phyloP scores from a whole-genome alignment of 345 rosid genomes.

The Gossypium arboreum region DNA sequence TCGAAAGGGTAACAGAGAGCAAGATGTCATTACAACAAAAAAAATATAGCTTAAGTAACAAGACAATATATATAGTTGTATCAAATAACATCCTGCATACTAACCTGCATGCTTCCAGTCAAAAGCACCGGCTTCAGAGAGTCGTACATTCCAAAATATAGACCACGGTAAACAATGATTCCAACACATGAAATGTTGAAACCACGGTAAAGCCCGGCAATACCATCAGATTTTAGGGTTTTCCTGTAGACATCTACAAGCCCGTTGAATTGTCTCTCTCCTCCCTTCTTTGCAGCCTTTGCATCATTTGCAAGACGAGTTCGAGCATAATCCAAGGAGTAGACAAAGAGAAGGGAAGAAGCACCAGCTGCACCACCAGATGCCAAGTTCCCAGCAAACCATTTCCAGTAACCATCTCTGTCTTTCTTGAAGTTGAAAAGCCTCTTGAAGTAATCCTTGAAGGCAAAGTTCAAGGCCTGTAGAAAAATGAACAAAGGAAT shows the following conservation, averaged over 20 bases:
- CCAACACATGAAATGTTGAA: slow-evolving; percentile 84
- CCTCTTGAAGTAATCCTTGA: slow-evolving; percentile 87
- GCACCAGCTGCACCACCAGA: slow-evolving; percentile 97
- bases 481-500: slow-evolving; percentile 6
- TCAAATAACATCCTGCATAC: background rate
- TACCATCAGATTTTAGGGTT: slow-evolving; percentile 64
- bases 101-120: slow-evolving; percentile 54
- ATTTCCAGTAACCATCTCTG: slow-evolving; percentile 85
- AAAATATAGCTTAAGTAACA: background rate
- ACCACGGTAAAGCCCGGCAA: slow-evolving; percentile 88
- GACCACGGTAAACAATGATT: slow-evolving; percentile 77
- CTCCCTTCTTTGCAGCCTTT: slow-evolving; percentile 83
- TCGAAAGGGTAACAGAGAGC: slow-evolving; percentile 1
- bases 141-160: slow-evolving; percentile 86
- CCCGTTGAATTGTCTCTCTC: slow-evolving; percentile 86
- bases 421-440: slow-evolving; percentile 90
- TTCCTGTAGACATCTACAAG: slow-evolving; percentile 75
- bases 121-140: slow-evolving; percentile 79
- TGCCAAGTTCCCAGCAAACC: slow-evolving; percentile 90
- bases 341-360: slow-evolving; percentile 74
- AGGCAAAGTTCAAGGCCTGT: slow-evolving; percentile 91
- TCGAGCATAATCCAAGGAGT: slow-evolving; percentile 84
- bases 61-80: background rate
- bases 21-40: background rate
- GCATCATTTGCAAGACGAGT: slow-evolving; percentile 90